Percentiles rank a stretch among this genome's conserved stretches.
phyloP scores from a whole-genome alignment of 1,284 basidiomycete genomes.

The Trametes sp. region DNA sequence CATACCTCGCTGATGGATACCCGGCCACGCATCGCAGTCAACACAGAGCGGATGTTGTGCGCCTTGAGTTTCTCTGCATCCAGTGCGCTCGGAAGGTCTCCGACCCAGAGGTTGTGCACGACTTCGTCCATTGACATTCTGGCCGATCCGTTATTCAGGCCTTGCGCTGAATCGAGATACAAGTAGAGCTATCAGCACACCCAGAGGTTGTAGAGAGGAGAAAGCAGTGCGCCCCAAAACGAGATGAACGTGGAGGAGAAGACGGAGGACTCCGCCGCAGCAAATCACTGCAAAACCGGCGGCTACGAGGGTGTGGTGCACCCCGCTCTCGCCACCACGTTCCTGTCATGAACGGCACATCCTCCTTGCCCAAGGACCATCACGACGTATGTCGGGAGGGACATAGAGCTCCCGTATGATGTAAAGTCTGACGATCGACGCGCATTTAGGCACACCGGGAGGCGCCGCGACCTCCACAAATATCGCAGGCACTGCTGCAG shows the following conservation, averaged over 20 bases:
- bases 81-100: conserved; percentile 35
- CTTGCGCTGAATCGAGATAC: neutral
- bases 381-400: neutral
- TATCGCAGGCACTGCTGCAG: conserved; percentile 21
- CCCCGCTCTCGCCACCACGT: neutral
- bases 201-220: neutral
- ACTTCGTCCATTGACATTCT: conserved; percentile 37
- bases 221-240: neutral
- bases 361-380: neutral
- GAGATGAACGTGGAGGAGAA: neutral
- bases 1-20: conserved; percentile 70
- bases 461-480: neutral
- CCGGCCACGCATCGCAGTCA: conserved; percentile 76
- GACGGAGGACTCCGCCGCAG: neutral
- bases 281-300: neutral
- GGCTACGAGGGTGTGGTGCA: neutral
- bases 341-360: neutral
- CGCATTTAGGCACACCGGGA: neutral
- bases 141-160: neutral
- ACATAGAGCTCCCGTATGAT: too few species aligned
- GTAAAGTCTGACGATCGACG: neutral
- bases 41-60: conserved; percentile 73
- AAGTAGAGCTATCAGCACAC: neutral
- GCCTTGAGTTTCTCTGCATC: conserved; percentile 60
- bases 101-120: conserved; percentile 37